Percentiles rank a stretch among this genome's conserved stretches.
Evolutionary conservation across 2,329 filamentous ascomycete genomes (phyloP).

Genomic region (Colletotrichum sp.): DNA sequence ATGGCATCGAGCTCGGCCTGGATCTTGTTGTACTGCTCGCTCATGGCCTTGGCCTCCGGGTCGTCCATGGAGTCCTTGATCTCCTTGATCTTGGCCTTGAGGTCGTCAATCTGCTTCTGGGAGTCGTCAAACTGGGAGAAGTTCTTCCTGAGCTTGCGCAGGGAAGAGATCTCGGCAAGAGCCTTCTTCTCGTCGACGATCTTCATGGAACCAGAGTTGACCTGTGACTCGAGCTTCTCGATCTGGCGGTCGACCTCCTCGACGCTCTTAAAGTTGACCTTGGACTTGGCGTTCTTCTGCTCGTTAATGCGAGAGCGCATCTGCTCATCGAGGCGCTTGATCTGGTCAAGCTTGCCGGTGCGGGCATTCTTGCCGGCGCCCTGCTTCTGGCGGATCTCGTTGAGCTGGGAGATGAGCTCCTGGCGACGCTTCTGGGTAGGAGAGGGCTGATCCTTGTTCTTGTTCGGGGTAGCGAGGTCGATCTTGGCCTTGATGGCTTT

Average conservation of each 20-base stretch:
- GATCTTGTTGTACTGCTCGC: slow-evolving; percentile 83
- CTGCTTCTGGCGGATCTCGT: slow-evolving; percentile 86
- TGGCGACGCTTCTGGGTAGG: slow-evolving; percentile 82
- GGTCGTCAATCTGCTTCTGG: slow-evolving; percentile 87
- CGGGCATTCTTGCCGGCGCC: slow-evolving; percentile 85
- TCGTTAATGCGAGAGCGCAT: slow-evolving; percentile 84
- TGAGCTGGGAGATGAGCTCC: slow-evolving; percentile 83
- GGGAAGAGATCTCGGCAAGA: slow-evolving; percentile 77
- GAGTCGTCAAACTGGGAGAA: slow-evolving; percentile 84
- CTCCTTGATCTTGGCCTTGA: slow-evolving; percentile 86
- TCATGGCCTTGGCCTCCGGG: slow-evolving; percentile 86
- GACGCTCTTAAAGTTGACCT: slow-evolving; percentile 82
- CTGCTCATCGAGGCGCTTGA: slow-evolving; percentile 90
- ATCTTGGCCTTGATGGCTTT: slow-evolving; percentile 88
- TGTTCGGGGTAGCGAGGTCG: slow-evolving; percentile 77
- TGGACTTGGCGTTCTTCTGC: slow-evolving; percentile 83
- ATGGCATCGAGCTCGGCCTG: slow-evolving; percentile 88
- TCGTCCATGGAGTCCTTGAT: slow-evolving; percentile 90
- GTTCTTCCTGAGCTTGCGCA: slow-evolving; percentile 90
- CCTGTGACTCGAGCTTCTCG: slow-evolving; percentile 78
- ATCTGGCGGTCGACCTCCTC: slow-evolving; percentile 91
- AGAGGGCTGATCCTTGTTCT: slow-evolving; percentile 78
- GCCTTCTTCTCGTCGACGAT: slow-evolving; percentile 98
- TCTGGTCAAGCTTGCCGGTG: slow-evolving; percentile 80
- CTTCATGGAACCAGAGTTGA: slow-evolving; percentile 90